Evolutionary conservation across 2,329 filamentous ascomycete genomes (phyloP).

Genomic region (Xylariaceae sp.): DNA sequence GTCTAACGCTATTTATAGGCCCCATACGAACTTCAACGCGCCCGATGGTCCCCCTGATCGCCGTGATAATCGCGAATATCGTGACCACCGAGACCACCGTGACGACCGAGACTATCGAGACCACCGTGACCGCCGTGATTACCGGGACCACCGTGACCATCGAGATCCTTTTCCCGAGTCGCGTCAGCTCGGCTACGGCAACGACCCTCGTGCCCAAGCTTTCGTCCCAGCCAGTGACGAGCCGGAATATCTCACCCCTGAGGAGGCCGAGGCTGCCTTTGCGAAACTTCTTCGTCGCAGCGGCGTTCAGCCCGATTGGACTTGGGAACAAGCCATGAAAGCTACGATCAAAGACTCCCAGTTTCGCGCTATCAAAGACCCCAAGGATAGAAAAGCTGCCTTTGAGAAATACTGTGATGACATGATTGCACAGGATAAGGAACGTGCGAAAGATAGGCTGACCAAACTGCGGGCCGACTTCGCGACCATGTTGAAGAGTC

Average conservation of each 20-base stretch:
- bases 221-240: conserved; percentile 62
- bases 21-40: conserved; percentile 39
- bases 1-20: conserved; percentile 22
- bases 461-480: conserved; percentile 91
- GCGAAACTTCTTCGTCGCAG: conserved; percentile 80
- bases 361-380: conserved; percentile 88
- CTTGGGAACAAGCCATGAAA: conserved; percentile 84
- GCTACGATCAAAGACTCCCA: conserved; percentile 84
- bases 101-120: conserved; percentile 30
- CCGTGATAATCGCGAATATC: conserved; percentile 22
- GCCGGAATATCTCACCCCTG: conserved; percentile 70
- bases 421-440: conserved; percentile 85
- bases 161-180: conserved; percentile 44
- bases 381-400: conserved; percentile 80
- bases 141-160: conserved; percentile 34
- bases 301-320: conserved; percentile 85
- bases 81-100: conserved; percentile 27
- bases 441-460: conserved; percentile 86
- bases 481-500: conserved; percentile 88
- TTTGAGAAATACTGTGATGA: conserved; percentile 96
- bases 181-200: conserved; percentile 53
- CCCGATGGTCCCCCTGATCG: conserved; percentile 33
- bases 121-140: conserved; percentile 33
- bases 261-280: conserved; percentile 91
- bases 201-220: conserved; percentile 49